These are phyloP conservation scores for Ceriops decandra DNA, from an alignment of 345 rosid species.

Conservation along the genomic window DNA sequence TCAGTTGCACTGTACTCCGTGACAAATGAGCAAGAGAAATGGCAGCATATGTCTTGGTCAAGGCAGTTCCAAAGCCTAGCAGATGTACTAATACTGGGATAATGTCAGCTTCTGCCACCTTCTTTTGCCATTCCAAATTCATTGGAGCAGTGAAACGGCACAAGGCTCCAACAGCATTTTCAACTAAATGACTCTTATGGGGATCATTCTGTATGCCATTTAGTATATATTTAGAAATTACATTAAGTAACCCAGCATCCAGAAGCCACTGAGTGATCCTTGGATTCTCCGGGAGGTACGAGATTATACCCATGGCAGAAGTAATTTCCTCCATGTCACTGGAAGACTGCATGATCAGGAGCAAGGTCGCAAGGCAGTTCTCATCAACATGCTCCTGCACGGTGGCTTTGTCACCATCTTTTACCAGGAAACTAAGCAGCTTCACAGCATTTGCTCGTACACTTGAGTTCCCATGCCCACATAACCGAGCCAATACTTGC, in stretches of 20 bases:
- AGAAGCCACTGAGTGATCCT: conserved; percentile 52
- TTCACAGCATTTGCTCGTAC: conserved; percentile 63
- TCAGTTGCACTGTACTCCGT: conserved; percentile 38
- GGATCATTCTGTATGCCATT: conserved; percentile 32
- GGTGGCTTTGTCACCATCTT: conserved; percentile 44
- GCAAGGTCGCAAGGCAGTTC: conserved; percentile 42
- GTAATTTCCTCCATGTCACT: conserved; percentile 40
- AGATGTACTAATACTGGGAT: conserved; percentile 50
- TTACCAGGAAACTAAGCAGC: conserved; percentile 48
- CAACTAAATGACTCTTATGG: conserved; percentile 30
- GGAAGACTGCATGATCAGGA: conserved; percentile 44
- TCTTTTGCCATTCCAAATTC: conserved; percentile 48
- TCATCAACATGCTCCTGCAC: conserved; percentile 45
- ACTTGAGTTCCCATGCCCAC: conserved; percentile 33
- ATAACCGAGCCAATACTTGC: conserved; percentile 50
- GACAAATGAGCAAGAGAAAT: conserved; percentile 49
- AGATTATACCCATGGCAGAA: conserved; percentile 50
- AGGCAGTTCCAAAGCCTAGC: conserved; percentile 41
- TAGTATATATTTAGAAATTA: conserved; percentile 22
- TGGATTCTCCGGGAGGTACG: conserved; percentile 50
- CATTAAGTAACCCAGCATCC: conserved; percentile 39
- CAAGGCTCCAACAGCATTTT: conserved; percentile 52
- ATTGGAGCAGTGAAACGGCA: conserved; percentile 45
- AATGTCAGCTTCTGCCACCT: conserved; percentile 47
- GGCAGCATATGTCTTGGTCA: conserved; percentile 48